phyloP scores from a whole-genome alignment of 495 filamentous ascomycete species.

The Hyaloscypha finlandica region DNA sequence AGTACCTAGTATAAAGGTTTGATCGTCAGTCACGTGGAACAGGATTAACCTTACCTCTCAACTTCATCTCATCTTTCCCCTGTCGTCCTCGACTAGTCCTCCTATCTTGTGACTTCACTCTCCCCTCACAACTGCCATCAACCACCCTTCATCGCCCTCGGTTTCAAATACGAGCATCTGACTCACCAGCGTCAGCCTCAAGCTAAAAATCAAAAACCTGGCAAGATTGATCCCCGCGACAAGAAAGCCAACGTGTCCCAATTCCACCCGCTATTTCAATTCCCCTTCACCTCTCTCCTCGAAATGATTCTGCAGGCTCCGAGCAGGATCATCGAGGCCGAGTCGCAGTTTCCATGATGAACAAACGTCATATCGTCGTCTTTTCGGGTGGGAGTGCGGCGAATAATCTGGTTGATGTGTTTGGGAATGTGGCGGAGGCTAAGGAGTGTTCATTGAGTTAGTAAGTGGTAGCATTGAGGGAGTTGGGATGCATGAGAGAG shows the following conservation, averaged over 20 bases:
- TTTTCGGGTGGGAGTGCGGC: slow-evolving; percentile 91
- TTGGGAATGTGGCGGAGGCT: slow-evolving; percentile 70
- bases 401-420: slow-evolving; percentile 92
- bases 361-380: slow-evolving; percentile 61
- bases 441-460: slow-evolving; percentile 73
- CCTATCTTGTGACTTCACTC: too few species aligned
- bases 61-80: neutral
- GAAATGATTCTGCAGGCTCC: slow-evolving; percentile 3
- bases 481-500: neutral
- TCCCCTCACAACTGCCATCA: neutral
- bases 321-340: neutral
- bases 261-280: neutral
- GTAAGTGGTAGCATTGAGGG: slow-evolving; percentile 18
- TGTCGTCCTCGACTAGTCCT: neutral
- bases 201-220: neutral
- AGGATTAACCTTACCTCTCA: neutral
- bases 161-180: slow-evolving; percentile 1
- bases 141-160: neutral
- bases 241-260: neutral
- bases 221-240: neutral
- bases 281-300: neutral
- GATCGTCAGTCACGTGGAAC: too few species aligned
- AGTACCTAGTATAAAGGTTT: too few species aligned
- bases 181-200: neutral
- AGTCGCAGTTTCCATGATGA: neutral